Evolutionary conservation across 345 rosid species (phyloP), one percentile per base, ranked within the genome.

Genomic region (Salix udensis): DNA sequence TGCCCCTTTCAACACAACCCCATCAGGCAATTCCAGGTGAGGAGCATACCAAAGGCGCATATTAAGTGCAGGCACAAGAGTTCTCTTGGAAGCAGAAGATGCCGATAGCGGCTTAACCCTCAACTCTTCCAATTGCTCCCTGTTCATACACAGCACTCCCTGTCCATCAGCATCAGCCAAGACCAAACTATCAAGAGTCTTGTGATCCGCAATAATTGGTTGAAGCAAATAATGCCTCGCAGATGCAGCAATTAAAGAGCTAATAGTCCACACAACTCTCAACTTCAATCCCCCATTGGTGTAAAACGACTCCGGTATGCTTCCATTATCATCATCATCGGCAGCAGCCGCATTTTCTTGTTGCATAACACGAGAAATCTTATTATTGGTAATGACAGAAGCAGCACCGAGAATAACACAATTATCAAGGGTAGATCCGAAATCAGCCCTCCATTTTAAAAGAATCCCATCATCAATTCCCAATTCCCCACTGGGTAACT

Each of bases 1-100:
- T 21, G 98, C 98, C 67, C 99, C 99, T 71, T 88, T 85, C 68
- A 96, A 76, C 70, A 94, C 93, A 80, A 86, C 77, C 80, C 99
- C 98, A 80, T 90, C 82, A 9, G 96, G 93, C 83, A 96, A 84
- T 50, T 94, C 97, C 85, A 96, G 73, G 2, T 79, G 84, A 4
- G 97, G 98, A 5, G 98, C 97, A 81, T 96, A 96, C 98, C 99
- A 96, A 0, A 96, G 91, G 73, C 97, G 88, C 98, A 96, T 96
- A 73, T 90, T 94, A 78, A 96, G 58, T 0, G 98, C 98, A 6
- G 98, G 97, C 5, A 96, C 98, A 65, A 94, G 82, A 1, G 99
- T 96, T 85, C 99, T 94, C 94, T 91, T 96, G 0, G 98, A 89
- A 19, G 97, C 94, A 0, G 96, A 96, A 24, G 97, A 94, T 84